Conservation (phyloP, 345 rosid species). For the Eucalyptus paniculata region DNA sequence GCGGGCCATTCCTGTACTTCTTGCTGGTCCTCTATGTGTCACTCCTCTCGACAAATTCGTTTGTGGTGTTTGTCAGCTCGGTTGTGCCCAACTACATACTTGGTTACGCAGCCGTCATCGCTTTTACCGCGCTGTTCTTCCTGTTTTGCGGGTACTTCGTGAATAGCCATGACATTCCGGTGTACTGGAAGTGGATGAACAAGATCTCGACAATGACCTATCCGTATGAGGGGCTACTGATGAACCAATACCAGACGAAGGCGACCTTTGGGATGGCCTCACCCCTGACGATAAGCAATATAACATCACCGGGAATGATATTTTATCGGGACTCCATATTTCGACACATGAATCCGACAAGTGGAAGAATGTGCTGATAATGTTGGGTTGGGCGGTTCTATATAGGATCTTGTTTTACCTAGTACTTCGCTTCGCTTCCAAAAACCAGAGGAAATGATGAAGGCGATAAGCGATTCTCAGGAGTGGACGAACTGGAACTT, state of each 20-base stretch:
- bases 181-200: slow-evolving; percentile 64
- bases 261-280: neutral
- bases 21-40: slow-evolving; percentile 40
- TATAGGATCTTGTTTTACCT: slow-evolving; percentile 48
- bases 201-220: slow-evolving; percentile 58
- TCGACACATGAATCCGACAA: slow-evolving; percentile 9
- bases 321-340: slow-evolving; percentile 19
- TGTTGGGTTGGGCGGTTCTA: slow-evolving; percentile 52
- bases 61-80: slow-evolving; percentile 62
- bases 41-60: slow-evolving; percentile 60
- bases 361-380: slow-evolving; percentile 32
- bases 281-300: neutral
- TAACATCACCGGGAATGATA: slow-evolving; percentile 7
- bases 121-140: slow-evolving; percentile 59
- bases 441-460: slow-evolving; percentile 29
- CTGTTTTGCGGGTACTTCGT: slow-evolving; percentile 62
- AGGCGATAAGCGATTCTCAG: neutral
- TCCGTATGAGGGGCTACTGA: slow-evolving; percentile 55
- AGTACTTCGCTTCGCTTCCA: slow-evolving; percentile 45
- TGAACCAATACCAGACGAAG: slow-evolving; percentile 41
- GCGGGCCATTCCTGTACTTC: slow-evolving; percentile 39
- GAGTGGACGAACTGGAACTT: neutral
- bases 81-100: slow-evolving; percentile 56
- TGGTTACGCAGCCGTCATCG: slow-evolving; percentile 57
- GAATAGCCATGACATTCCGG: slow-evolving; percentile 32